phyloP scores from a whole-genome alignment of 257 asterid genomes.

The Sherardia arvensis region DNA sequence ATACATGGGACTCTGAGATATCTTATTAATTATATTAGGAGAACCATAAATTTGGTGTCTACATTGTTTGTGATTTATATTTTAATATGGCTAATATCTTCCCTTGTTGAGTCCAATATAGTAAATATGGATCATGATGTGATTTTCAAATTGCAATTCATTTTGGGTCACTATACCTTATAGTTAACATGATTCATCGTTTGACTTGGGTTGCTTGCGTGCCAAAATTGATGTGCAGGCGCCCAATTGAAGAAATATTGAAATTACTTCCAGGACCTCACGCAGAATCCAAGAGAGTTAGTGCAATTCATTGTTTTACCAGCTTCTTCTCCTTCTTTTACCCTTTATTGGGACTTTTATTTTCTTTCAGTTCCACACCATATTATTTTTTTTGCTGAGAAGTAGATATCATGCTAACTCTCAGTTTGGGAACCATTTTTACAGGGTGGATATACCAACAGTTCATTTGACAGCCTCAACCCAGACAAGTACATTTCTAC shows the following conservation, averaged over 20 bases:
- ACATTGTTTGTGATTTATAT: not conserved
- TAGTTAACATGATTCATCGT: not conserved
- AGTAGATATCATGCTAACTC: not conserved
- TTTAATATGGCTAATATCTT: no score
- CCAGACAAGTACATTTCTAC: slow-evolving; percentile 47
- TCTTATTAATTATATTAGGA: not conserved
- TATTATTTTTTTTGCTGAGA: not conserved
- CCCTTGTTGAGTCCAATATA: not conserved
- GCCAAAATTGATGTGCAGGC: slow-evolving; percentile 42
- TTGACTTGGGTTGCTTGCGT: not conserved
- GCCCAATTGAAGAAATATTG: slow-evolving; percentile 80
- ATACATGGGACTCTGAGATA: not conserved
- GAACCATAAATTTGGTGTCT: not conserved
- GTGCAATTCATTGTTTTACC: slow-evolving; percentile 14
- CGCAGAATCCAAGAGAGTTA: slow-evolving; percentile 73
- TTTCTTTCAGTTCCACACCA: not conserved
- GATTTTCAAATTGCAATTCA: not conserved
- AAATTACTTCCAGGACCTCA: slow-evolving; percentile 97
- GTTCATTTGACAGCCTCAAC: slow-evolving; percentile 48
- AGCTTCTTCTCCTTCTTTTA: not conserved
- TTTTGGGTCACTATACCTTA: not conserved
- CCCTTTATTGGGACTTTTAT: not conserved
- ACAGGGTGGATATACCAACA: slow-evolving; percentile 75
- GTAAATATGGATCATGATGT: not conserved
- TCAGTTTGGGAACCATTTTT: slow-evolving; percentile 12